Evolutionary conservation across 805 yeast genomes (phyloP).

Genomic region (Candida krabiensis): DNA sequence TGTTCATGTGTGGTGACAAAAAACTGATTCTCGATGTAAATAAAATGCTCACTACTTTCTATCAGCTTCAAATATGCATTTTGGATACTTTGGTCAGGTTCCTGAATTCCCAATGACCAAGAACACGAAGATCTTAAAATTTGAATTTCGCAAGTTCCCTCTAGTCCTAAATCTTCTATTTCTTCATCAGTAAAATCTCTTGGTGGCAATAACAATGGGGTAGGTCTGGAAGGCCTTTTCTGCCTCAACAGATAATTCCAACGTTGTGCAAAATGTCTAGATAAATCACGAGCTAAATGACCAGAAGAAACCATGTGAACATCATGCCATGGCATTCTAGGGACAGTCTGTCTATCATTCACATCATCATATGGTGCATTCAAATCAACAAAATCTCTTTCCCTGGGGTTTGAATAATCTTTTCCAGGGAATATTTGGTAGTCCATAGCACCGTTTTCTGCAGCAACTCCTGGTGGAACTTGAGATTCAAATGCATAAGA

Average conservation of each 20-base stretch:
- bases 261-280: constrained; percentile 94
- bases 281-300: constrained; percentile 87
- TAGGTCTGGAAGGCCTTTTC: constrained; percentile 90
- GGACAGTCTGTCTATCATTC: constrained; percentile 78
- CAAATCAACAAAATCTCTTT: constrained; percentile 77
- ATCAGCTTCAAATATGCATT: constrained; percentile 88
- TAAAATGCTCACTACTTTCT: constrained; percentile 88
- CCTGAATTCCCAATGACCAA: constrained; percentile 90
- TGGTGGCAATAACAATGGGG: constrained; percentile 92
- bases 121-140: constrained; percentile 82
- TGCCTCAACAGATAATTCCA: constrained; percentile 95
- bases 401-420: constrained; percentile 95
- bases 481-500: constrained; percentile 32
- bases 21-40: constrained; percentile 94
- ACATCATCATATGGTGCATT: constrained; percentile 88
- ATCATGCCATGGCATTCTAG: constrained; percentile 99
- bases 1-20: constrained; percentile 87
- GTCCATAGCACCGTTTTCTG: constrained; percentile 27
- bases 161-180: constrained; percentile 54
- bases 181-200: constrained; percentile 80
- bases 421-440: constrained; percentile 89
- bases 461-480: constrained; percentile 12
- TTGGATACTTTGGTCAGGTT: constrained; percentile 86
- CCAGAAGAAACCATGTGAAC: constrained; percentile 95
- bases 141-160: constrained; percentile 92